Conservation (phyloP, 2,329 filamentous ascomycete genomes). For the Venturia carpophila region DNA sequence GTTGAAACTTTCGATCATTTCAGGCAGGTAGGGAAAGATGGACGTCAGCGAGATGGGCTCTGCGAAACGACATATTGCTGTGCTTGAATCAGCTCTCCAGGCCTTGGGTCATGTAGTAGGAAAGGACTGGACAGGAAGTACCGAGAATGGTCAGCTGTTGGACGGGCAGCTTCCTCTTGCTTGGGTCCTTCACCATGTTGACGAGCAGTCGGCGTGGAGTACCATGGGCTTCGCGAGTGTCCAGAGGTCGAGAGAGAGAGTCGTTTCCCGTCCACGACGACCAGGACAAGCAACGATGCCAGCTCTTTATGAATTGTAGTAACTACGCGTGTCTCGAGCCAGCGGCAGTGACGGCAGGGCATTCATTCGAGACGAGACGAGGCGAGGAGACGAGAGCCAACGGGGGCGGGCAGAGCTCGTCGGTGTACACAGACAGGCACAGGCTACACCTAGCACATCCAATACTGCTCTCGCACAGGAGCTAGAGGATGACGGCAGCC, state of each 20-base stretch:
- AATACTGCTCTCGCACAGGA: not conserved
- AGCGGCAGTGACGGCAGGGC: not conserved
- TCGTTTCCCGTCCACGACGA: too few relatives aligned
- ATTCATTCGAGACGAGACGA: not conserved
- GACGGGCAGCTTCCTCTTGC: conserved; percentile 31
- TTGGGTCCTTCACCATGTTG: conserved; percentile 4
- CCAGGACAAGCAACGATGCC: not conserved
- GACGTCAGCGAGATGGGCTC: conserved; percentile 90
- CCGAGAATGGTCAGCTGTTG: conserved; percentile 35
- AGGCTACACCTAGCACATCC: too few relatives aligned
- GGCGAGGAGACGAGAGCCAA: too few relatives aligned
- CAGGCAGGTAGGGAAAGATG: conserved; percentile 87
- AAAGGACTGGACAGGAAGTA: conserved; percentile 19
- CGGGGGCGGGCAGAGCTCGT: not conserved
- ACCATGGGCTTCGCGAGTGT: not conserved
- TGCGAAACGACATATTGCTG: conserved; percentile 84
- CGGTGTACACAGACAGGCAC: too few relatives aligned
- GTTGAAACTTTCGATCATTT: conserved; percentile 36
- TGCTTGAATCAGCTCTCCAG: conserved; percentile 5
- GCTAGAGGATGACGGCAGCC: not conserved
- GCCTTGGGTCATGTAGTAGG: not conserved
- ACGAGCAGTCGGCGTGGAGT: not conserved
- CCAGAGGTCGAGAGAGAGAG: not conserved
- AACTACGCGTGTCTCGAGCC: not conserved
- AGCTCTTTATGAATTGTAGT: not conserved